Base-by-base conservation (phyloP, 768 basidiomycete genomes). In the Pulveroboletus sp. region DNA sequence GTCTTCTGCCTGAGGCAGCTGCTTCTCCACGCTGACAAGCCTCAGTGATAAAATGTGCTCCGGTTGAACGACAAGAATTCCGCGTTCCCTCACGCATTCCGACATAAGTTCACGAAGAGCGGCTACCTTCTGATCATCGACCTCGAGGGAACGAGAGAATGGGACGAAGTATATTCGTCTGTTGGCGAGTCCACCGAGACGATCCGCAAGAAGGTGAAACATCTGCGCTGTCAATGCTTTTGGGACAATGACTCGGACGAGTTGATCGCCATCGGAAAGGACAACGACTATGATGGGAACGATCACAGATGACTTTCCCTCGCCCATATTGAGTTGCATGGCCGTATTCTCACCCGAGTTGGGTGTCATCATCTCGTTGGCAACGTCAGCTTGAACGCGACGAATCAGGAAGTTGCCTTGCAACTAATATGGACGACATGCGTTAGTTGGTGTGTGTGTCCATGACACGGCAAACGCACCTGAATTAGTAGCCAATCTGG, bases 301-400 rank as follows among this genome's bases (percentile, higher is more conserved):
- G 17, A 81, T 72, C 1, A 72, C 73, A 0, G 71, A 73, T 2
- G 73, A 71, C 51, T 81, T 82, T 1, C 79, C 80, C 47, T 81
- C 79, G 2, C 79, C 79, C 79, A 81, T 82, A 43, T 81, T 79
- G 14, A 81, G 71, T 36, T 81, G 79, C 27, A 76, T 63, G 6
- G 69, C 59, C 0, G 73, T 71, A 42, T 75, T 81, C 8, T 54
- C 14, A 3, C 53, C 49, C 0, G 62, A 68, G 1, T 47, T 49
- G 0, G 80, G 78, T 0, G 57, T 46, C 21, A 77, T 74, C 80
- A 81, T 80, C 43, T 78, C 71, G 4, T 56, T 45, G 1, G 78
- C 75, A 8, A 81, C 61, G 0, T 59, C 44, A 0, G 62, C 60
- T 50, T 81, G 80, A 14, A 79, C 55, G 0, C 67, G 65, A 5